phyloP scores from a whole-genome alignment of 495 filamentous ascomycete genomes.

The Penicillium turbatum region DNA sequence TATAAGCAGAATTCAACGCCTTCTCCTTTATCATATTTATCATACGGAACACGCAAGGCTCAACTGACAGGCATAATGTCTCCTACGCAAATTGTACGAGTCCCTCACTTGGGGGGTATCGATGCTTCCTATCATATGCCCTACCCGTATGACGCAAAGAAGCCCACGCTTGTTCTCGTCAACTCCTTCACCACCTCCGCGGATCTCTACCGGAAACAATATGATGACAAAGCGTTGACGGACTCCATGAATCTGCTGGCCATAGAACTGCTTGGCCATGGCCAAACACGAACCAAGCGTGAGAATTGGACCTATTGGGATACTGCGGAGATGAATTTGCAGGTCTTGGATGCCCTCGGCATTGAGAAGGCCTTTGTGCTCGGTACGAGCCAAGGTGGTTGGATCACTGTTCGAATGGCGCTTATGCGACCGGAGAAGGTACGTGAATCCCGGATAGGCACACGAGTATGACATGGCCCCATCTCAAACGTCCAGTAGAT shows the following conservation, averaged over 20 bases:
- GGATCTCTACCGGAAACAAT: conserved; percentile 31
- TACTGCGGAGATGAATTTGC: conserved; percentile 46
- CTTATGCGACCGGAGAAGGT: conserved; percentile 56
- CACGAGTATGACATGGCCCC: too few species aligned
- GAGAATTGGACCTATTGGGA: conserved; percentile 53
- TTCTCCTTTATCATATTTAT: too few species aligned
- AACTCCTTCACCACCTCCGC: conserved; percentile 35
- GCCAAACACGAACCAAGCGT: conserved; percentile 36
- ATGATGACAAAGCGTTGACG: conserved; percentile 21
- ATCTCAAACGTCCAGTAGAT: too few species aligned
- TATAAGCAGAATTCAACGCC: too few species aligned
- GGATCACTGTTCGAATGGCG: conserved; percentile 57
- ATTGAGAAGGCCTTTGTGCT: conserved; percentile 54
- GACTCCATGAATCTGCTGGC: conserved; percentile 42
- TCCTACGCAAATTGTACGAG: conserved; percentile 22
- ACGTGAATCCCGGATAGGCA: too few species aligned
- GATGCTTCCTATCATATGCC: conserved; percentile 33
- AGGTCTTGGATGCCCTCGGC: conserved; percentile 49
- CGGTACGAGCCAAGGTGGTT: conserved; percentile 62
- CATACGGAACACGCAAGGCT: too few species aligned
- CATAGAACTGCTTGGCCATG: conserved; percentile 52
- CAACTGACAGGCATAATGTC: conserved; percentile 18
- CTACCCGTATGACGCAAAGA: conserved; percentile 27
- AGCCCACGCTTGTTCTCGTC: conserved; percentile 37
- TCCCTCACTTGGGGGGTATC: conserved; percentile 37